Percentiles rank a stretch among this genome's conserved stretches.
Evolutionary conservation across 306 rosid genomes (phyloP).

Genomic region (Biancaea sappan): DNA sequence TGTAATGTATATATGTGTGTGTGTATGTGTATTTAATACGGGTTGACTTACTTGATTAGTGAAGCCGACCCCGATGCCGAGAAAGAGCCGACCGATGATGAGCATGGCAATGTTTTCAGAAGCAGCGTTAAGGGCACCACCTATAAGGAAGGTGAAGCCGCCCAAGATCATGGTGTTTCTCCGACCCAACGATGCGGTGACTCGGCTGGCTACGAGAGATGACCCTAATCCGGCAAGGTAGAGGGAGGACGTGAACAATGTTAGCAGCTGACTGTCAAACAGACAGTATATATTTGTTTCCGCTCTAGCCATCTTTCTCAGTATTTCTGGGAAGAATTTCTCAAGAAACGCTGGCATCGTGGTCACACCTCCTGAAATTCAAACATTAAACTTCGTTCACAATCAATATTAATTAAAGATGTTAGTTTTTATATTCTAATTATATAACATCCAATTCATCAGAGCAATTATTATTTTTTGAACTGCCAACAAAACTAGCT

Average conservation of each 20-base stretch:
- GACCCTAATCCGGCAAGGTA: constrained; percentile 59
- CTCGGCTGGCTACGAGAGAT: constrained; percentile 49
- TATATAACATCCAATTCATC: background rate
- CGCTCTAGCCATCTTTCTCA: constrained; percentile 38
- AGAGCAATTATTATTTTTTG: background rate
- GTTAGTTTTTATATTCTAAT: background rate
- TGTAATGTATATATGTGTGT: no score
- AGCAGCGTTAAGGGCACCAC: constrained; percentile 52
- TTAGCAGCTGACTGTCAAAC: constrained; percentile 55
- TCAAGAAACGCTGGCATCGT: constrained; percentile 60
- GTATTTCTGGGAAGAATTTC: constrained; percentile 58
- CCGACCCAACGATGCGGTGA: constrained; percentile 42
- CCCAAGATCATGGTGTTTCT: constrained; percentile 52
- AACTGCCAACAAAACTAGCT: no score
- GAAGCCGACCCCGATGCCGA: constrained; percentile 69
- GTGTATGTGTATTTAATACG: no score
- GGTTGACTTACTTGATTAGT: constrained; percentile 58
- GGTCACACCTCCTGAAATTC: constrained; percentile 60
- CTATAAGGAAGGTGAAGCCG: constrained; percentile 51
- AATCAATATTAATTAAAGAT: background rate
- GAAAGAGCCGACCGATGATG: constrained; percentile 69
- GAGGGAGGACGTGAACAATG: constrained; percentile 66
- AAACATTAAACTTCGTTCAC: no score
- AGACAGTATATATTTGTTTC: constrained; percentile 46
- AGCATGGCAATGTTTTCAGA: constrained; percentile 56